Evolutionary conservation across 2,329 filamentous ascomycete genomes (phyloP), one percentile per base, ranked within the genome.

Genomic region (Exophiala viscosa): DNA sequence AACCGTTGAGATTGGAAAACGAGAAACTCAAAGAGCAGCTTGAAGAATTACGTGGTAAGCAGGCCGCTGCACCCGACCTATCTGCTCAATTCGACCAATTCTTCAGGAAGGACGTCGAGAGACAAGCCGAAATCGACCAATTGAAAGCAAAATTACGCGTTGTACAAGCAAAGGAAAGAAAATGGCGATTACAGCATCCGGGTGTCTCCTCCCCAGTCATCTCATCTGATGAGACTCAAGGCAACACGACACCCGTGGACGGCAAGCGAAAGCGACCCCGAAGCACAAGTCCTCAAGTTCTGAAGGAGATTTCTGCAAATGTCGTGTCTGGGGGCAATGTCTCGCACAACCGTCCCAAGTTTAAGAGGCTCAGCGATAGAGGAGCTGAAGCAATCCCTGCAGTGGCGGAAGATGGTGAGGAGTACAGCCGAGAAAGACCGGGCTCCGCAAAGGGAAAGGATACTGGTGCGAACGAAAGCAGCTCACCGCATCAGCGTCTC

Each of bases 341-440:
- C 11, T 28, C 11, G 34, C 32, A 42, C 23, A 10, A 3, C n/a
- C 14, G 5, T 17, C 49, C 34, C 20, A 39, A 48, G 31, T 42
- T 28, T 36, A 59, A 46, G 31, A 50, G 46, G 39, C 28, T 42
- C 15, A 40, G 39, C 14, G 46, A 53, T 17, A 38, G 43, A 52
- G 52, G 60, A 60, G 65, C 61, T 7, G 64, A 65, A n/a, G 70
- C 69, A 5, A 71, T 80, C 56, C 68, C 69, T 20, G 64, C 62
- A 5, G 59, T 82, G 32, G 72, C 77, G 2, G 79, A 82, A 54
- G 78, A 81, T 59, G 76, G 77, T 1, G 72, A 73, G 45, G 62
- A 64, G 34, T 42, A 56, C 23, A 36, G 42, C n/a, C 11, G 45
- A 31, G 57, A 58, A 31, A 10, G 47, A 8, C 41, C 57, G 18